Percentiles rank a stretch among this genome's conserved stretches.
phyloP scores from a whole-genome alignment of 768 basidiomycete species.

The Psilocybe tampanensis region DNA sequence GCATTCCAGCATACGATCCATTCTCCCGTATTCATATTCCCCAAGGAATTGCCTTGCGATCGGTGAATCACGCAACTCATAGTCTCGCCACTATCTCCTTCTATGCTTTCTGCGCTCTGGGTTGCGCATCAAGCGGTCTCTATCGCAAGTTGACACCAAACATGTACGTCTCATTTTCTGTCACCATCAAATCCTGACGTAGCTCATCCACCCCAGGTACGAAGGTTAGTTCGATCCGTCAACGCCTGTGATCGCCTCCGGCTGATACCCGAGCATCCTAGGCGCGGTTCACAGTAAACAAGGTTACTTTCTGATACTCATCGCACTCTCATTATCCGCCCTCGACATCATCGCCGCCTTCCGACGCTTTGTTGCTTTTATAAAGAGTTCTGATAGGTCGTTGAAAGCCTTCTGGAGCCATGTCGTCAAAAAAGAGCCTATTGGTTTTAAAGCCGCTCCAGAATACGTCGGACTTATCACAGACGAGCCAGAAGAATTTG shows the following conservation, averaged over 20 bases:
- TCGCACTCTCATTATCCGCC: constrained; percentile 38
- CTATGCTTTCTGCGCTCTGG: constrained; percentile 61
- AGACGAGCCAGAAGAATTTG: constrained; percentile 58
- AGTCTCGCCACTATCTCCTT: constrained; percentile 62
- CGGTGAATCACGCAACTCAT: constrained; percentile 70
- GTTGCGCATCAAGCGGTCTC: constrained; percentile 65
- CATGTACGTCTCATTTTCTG: constrained; percentile 54
- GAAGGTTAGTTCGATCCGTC: constrained; percentile 41
- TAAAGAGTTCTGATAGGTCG: constrained; percentile 45
- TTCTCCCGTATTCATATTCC: neutral
- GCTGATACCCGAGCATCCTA: constrained; percentile 14
- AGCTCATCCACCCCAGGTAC: constrained; percentile 51
- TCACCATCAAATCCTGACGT: constrained; percentile 1
- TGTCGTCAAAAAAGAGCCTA: constrained; percentile 51
- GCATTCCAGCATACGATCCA: neutral
- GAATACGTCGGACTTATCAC: constrained; percentile 63
- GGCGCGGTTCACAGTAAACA: constrained; percentile 60
- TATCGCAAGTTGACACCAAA: constrained; percentile 84
- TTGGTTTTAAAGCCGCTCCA: constrained; percentile 25
- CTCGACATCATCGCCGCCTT: constrained; percentile 56
- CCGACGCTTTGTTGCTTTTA: constrained; percentile 53
- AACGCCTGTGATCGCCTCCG: neutral
- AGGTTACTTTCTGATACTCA: constrained; percentile 52
- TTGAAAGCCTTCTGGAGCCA: constrained; percentile 56
- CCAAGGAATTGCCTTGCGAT: constrained; percentile 78